A percentile compares a stretch with the other conserved stretches of the same genome.
phyloP scores from a whole-genome alignment of 495 filamentous ascomycete species.

The Ascobolus immersus region DNA sequence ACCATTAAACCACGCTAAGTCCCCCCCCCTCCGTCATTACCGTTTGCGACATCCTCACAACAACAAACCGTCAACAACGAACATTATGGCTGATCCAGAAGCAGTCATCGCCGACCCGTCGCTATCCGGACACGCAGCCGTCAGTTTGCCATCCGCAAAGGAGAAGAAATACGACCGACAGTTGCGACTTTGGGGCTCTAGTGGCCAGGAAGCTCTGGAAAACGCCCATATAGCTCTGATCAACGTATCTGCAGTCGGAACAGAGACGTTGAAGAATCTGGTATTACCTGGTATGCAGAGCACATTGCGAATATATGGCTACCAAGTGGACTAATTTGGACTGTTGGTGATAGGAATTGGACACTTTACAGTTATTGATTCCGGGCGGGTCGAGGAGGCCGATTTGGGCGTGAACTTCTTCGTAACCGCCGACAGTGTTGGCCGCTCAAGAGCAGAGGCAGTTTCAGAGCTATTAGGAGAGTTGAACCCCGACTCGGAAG shows the following conservation, averaged over 20 bases:
- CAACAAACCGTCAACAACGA: too few species aligned
- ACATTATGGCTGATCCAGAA: too few species aligned
- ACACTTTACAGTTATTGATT: slow-evolving; percentile 80
- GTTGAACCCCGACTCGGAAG: slow-evolving; percentile 85
- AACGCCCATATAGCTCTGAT: slow-evolving; percentile 68
- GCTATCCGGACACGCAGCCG: too few species aligned
- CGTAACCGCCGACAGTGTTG: slow-evolving; percentile 50
- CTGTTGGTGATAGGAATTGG: slow-evolving; percentile 38
- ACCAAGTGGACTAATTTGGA: too few species aligned
- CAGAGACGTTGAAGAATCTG: slow-evolving; percentile 90
- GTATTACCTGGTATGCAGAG: slow-evolving; percentile 42
- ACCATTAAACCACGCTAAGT: too few species aligned
- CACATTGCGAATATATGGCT: background rate
- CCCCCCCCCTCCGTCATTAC: too few species aligned
- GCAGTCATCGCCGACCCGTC: too few species aligned
- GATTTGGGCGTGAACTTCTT: slow-evolving; percentile 97
- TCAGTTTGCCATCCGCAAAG: slow-evolving; percentile 43
- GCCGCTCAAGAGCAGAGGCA: slow-evolving; percentile 54
- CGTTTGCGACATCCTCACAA: too few species aligned
- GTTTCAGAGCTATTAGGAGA: slow-evolving; percentile 53
- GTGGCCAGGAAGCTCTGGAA: slow-evolving; percentile 72
- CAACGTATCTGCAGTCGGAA: slow-evolving; percentile 60
- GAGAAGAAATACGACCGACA: slow-evolving; percentile 92
- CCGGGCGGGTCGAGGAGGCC: slow-evolving; percentile 43
- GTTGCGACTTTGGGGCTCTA: slow-evolving; percentile 82